A percentile compares a stretch with the other conserved stretches of the same genome.
phyloP scores from a whole-genome alignment of 2,329 filamentous ascomycete species.

The Phoma sp. region DNA sequence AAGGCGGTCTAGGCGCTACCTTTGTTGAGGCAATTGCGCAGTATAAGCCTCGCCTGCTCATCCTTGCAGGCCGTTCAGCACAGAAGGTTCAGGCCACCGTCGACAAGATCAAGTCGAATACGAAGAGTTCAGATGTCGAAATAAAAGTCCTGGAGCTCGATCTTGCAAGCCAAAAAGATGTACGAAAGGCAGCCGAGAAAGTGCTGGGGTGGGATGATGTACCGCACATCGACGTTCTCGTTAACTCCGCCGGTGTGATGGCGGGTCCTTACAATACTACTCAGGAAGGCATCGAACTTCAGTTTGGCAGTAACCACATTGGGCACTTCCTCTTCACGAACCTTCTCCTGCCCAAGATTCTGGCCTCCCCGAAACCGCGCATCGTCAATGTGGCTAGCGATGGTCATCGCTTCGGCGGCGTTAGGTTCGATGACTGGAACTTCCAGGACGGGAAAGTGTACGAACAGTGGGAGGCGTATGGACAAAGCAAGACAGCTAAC shows the following conservation, averaged over 20 bases:
- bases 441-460: conserved; percentile 52
- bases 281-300: conserved; percentile 46
- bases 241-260: conserved; percentile 52
- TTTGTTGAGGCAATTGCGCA: conserved; percentile 39
- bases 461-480: conserved; percentile 55
- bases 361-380: conserved; percentile 40
- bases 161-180: conserved; percentile 44
- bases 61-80: conserved; percentile 51
- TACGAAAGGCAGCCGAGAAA: conserved; percentile 45
- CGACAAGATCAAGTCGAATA: conserved; percentile 42
- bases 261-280: conserved; percentile 35
- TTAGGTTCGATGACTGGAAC: conserved; percentile 54
- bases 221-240: conserved; percentile 50
- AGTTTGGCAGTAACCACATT: conserved; percentile 59
- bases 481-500: conserved; percentile 61
- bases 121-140: conserved; percentile 41
- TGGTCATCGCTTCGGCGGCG: conserved; percentile 48
- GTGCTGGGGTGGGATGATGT: conserved; percentile 36
- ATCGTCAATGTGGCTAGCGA: conserved; percentile 53
- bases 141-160: conserved; percentile 44
- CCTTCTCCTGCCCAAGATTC: conserved; percentile 53
- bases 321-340: conserved; percentile 57
- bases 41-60: conserved; percentile 35
- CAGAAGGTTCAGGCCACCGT: conserved; percentile 50
- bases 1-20: conserved; percentile 36